Conservation (phyloP, 2,329 filamentous ascomycete species). For the Aureobasidium sp. region DNA sequence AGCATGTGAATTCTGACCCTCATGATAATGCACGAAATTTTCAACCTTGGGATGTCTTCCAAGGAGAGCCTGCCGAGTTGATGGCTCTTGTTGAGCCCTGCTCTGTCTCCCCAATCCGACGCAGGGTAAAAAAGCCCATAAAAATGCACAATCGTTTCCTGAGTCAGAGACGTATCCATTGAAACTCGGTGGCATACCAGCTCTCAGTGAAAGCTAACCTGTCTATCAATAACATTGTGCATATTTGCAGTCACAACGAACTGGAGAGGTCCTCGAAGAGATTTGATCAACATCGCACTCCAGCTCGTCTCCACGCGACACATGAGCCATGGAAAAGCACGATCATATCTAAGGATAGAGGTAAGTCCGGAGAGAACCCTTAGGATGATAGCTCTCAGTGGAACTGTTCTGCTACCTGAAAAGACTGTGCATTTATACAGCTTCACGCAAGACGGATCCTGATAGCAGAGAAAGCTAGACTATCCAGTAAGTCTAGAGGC, state of each 20-base stretch:
- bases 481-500: background rate
- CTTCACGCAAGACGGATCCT: background rate
- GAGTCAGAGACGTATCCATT: background rate
- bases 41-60: too few relatives aligned
- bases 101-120: background rate
- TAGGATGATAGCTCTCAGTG: background rate
- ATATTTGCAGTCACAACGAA: background rate
- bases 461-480: background rate
- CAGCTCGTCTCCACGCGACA: background rate
- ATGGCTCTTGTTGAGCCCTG: background rate
- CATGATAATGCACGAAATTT: background rate
- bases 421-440: background rate
- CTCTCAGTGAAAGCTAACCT: background rate
- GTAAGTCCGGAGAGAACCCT: background rate
- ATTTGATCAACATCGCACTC: background rate
- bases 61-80: background rate
- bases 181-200: background rate
- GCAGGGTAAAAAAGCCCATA: background rate
- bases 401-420: background rate
- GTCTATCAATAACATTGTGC: background rate
- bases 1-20: too few relatives aligned
- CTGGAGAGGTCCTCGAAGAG: background rate
- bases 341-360: background rate
- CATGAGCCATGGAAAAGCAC: background rate
- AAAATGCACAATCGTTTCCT: background rate